Evolutionary conservation across 192 early-diverging fungal genomes (phyloP).

Genomic region (Coemansia sp.): DNA sequence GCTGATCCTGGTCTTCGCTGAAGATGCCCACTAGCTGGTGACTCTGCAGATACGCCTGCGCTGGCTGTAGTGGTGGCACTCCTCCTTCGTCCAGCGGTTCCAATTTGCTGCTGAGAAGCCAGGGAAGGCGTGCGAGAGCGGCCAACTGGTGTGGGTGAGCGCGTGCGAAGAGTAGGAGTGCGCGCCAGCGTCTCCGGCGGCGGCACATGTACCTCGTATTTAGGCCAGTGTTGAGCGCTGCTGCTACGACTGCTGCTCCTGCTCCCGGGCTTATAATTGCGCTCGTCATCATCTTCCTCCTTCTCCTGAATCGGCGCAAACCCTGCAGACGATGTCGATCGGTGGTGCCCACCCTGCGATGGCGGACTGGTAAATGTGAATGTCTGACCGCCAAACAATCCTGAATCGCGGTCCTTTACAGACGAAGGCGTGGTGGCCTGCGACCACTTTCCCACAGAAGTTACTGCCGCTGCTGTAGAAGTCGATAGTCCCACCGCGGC

Average conservation of each 20-base stretch:
- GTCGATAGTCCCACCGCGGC: not conserved
- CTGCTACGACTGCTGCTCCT: not conserved
- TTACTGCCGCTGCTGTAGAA: not conserved
- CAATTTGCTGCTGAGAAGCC: constrained; percentile 4
- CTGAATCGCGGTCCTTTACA: constrained; percentile 40
- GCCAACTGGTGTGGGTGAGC: constrained; percentile 39
- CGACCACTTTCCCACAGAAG: constrained; percentile 32
- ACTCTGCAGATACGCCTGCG: not conserved
- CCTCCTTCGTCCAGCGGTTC: constrained; percentile 12
- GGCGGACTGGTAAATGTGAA: constrained; percentile 29
- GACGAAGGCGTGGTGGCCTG: constrained; percentile 35
- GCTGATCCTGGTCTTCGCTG: not conserved
- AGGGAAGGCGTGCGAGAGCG: constrained; percentile 1
- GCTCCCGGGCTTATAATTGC: constrained; percentile 3
- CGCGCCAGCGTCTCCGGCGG: constrained; percentile 44
- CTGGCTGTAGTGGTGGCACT: constrained; percentile 25
- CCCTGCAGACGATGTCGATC: not conserved
- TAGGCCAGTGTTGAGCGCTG: constrained; percentile 9
- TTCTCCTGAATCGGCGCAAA: constrained; percentile 48
- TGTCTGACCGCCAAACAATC: constrained; percentile 41
- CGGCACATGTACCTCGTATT: constrained; percentile 42
- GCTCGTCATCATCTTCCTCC: constrained; percentile 24
- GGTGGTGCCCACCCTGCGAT: constrained; percentile 11
- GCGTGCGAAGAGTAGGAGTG: constrained; percentile 37
- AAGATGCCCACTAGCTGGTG: not conserved